Evolutionary conservation across 345 rosid species (phyloP), one percentile per base, ranked within the genome.

Genomic region (Corymbia maculata): DNA sequence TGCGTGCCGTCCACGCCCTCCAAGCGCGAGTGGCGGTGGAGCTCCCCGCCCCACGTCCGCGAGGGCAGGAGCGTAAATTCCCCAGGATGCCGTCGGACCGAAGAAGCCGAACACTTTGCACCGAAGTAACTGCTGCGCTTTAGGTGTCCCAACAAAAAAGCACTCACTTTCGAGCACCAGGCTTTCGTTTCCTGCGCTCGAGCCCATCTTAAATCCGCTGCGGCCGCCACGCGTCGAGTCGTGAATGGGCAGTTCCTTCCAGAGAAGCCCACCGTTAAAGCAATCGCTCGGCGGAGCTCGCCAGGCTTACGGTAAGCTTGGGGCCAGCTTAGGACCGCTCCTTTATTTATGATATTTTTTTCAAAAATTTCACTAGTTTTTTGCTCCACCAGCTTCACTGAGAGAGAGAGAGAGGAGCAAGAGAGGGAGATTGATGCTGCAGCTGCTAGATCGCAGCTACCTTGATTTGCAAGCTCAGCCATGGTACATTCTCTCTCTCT

Each of bases 391-490:
- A 75, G 49, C 84, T 75, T 75, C 84, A 10, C 49, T 42, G 24
- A 4, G 24, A 17, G 13, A 36, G 47, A 75, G 49, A 42, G 49
- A 19, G 47, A 32, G n/a, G 42, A 36, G 42, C 42, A 36, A 36
- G 42, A 36, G 42, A 2, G n/a, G 2, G 26, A 30, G 16, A 12
- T 42, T 75, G 84, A 75, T 42, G 84, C 80, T 30, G 89, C 2
- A 59, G 12, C 85, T 57, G 12, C 85, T 57, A 87, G 85, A 88
- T 87, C 88, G 26, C 87, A 79, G 84, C 85, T 89, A 89, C 85
- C 94, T 91, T 91, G 89, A 85, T 92, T 91, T 91, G 51, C 88
- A 91, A 92, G 92, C 92, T 75, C 93, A 87, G 89, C 87, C 90
- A 88, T 88, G 93, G 94, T 93, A 88, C 70, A 49, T 86, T 64